phyloP scores from a whole-genome alignment of 2,329 filamentous ascomycete species.

The Penicillium sp. region DNA sequence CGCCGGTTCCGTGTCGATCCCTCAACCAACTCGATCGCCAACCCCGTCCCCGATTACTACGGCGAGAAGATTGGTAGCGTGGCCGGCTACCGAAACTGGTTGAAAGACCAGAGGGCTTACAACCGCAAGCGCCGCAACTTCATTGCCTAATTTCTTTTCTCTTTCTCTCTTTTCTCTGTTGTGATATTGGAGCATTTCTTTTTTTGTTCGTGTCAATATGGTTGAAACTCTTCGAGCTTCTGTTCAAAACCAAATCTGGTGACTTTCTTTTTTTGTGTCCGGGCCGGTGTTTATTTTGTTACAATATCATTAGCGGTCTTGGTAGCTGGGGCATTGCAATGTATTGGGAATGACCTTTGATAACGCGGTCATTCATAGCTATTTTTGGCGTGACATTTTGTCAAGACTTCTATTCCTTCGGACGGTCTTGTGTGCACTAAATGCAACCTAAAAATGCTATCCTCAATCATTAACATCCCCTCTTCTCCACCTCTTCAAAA shows the following conservation, averaged over 20 bases:
- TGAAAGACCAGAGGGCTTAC: constrained; percentile 96
- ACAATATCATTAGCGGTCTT: constrained; percentile 25
- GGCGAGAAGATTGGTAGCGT: constrained; percentile 97
- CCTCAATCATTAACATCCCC: background rate
- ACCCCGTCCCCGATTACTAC: constrained; percentile 96
- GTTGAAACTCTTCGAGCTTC: constrained; percentile 5
- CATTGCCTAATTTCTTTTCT: constrained; percentile 28
- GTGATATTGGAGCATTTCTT: constrained; percentile 1
- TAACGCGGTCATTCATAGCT: constrained; percentile 9
- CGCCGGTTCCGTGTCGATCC: constrained; percentile 92
- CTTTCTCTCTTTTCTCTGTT: background rate
- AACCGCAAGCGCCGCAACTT: constrained; percentile 73
- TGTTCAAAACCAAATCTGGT: constrained; percentile 8
- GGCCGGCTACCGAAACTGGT: constrained; percentile 85
- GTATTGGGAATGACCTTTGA: constrained; percentile 18
- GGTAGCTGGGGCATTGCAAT: constrained; percentile 21
- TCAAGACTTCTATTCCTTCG: background rate
- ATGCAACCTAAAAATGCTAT: background rate
- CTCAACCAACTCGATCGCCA: constrained; percentile 79
- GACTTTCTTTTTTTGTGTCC: constrained; percentile 14
- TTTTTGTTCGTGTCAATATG: constrained; percentile 18
- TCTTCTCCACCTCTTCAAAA: background rate
- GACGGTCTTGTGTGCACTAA: background rate
- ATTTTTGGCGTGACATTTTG: background rate
- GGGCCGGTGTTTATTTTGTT: constrained; percentile 24